Base-by-base conservation (phyloP, 2,329 filamentous ascomycete genomes). In the Arthroderma uncinatum region DNA sequence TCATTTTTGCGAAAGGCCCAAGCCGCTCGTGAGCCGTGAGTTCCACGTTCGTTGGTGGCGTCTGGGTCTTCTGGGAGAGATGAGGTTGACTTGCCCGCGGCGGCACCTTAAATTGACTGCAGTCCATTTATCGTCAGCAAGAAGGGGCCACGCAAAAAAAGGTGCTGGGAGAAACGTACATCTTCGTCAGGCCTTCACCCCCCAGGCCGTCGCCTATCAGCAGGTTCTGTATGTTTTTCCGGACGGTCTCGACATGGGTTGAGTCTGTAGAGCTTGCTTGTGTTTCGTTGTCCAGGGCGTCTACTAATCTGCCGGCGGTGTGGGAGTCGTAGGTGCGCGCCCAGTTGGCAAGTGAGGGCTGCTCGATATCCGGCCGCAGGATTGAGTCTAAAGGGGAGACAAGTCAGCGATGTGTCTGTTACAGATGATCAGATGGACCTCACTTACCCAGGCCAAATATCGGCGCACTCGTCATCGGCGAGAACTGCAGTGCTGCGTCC, bases 141-240 rank as follows among this genome's bases (percentile, higher is more conserved):
- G 7, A 19, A 28, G 6, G 25, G 33, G 28, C 47, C 47, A 19
- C 19, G 14, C 14, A 19, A 16, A 50, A 16, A 54, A 57, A 16
- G 33, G 10, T 3, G 19, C 6, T 1, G 8, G 37, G 34, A 34
- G 12, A 37, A 39, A 16, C 34, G 4, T 55, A 54, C 57, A 58
- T 59, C 30, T 56, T 36, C 25, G 57, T 60, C 25, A 60, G 36
- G 16, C 16, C 48, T 25, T 59, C 60, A 21, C 58, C 36, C 5
- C 16, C 53, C 25, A 50, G 19, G 4, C 47, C 47, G n/a, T 50
- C 47, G 25, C 47, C 47, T 50, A 50, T 16, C 25, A 96, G 71
- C 40, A 95, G 79, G 61, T 84, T 82, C 58, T 88, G 81, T 30
- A 96, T 77, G 68, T 92, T 84, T 64, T 86, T 80, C 48, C 91